Conservation (phyloP, 148 eudicot genomes). For the Rhododendron vialii region DNA sequence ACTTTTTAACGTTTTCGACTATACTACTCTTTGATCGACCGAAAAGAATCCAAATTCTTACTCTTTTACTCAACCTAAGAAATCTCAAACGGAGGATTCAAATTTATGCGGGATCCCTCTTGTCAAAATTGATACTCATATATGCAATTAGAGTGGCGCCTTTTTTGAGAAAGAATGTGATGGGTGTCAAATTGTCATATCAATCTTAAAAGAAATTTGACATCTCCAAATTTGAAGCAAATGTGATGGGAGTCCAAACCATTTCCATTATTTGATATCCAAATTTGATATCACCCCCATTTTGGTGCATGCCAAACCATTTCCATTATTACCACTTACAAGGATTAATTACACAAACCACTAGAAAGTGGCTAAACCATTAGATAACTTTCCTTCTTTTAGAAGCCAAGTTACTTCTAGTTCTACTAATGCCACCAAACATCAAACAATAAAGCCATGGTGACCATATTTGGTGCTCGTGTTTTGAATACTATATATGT, state of each 20-base stretch:
- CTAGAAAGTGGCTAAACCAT: background rate
- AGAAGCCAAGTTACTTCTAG: background rate
- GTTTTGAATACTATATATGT: too few relatives aligned
- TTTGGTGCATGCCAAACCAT: background rate
- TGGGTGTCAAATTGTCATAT: too few relatives aligned
- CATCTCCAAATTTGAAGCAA: too few relatives aligned
- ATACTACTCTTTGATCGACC: background rate
- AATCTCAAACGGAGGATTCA: too few relatives aligned
- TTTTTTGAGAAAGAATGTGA: too few relatives aligned
- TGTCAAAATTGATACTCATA: too few relatives aligned
- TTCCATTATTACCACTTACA: background rate
- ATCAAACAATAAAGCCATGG: background rate
- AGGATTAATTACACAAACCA: background rate
- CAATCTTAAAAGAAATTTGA: too few relatives aligned
- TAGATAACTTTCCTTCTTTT: background rate
- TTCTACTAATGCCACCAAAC: background rate
- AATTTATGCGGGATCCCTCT: too few relatives aligned
- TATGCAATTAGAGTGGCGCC: too few relatives aligned
- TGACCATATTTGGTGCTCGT: too few relatives aligned
- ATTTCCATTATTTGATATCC: background rate
- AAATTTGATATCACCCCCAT: background rate
- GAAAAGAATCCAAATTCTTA: too few relatives aligned
- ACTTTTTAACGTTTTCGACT: background rate
- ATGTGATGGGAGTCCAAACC: background rate
- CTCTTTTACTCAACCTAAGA: background rate